Conservation (phyloP, 1,139 yeast species). For the Saccharomyces hybrid region DNA sequence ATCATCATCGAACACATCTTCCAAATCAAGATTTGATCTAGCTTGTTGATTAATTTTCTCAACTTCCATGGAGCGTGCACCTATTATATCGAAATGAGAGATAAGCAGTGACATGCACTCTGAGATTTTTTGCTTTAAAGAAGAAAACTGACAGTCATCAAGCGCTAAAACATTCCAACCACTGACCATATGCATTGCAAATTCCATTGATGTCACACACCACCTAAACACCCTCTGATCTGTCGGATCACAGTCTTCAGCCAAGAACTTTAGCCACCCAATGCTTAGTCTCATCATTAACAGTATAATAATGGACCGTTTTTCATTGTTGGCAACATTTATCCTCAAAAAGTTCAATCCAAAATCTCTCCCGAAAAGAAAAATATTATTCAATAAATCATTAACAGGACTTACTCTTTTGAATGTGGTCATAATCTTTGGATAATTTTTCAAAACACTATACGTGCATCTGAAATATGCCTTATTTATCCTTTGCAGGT, state of each 20-base stretch:
- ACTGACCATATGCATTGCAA: constrained; percentile 90
- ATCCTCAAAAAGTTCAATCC: constrained; percentile 65
- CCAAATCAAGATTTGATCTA: constrained; percentile 27
- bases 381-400: constrained; percentile 69
- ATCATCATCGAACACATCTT: constrained; percentile 35
- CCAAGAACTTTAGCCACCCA: constrained; percentile 87
- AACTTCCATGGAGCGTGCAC: constrained; percentile 78
- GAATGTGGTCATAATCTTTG: constrained; percentile 42
- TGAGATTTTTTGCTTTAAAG: constrained; percentile 75
- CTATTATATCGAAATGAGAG: constrained; percentile 97
- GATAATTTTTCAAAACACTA: constrained; percentile 57
- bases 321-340: constrained; percentile 46
- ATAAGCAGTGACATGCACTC: constrained; percentile 90
- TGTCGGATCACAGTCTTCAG: constrained; percentile 91
- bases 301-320: constrained; percentile 64
- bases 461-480: constrained; percentile 64
- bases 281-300: constrained; percentile 68
- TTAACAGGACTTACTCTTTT: constrained; percentile 52
- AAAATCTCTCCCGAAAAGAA: constrained; percentile 74
- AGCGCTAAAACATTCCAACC: constrained; percentile 83
- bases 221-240: constrained; percentile 87
- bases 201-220: constrained; percentile 93
- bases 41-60: constrained; percentile 41
- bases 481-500: constrained; percentile 58
- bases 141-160: constrained; percentile 65